Conservation (phyloP, 129 eudicot species). For the Pulicaria dysenterica region DNA sequence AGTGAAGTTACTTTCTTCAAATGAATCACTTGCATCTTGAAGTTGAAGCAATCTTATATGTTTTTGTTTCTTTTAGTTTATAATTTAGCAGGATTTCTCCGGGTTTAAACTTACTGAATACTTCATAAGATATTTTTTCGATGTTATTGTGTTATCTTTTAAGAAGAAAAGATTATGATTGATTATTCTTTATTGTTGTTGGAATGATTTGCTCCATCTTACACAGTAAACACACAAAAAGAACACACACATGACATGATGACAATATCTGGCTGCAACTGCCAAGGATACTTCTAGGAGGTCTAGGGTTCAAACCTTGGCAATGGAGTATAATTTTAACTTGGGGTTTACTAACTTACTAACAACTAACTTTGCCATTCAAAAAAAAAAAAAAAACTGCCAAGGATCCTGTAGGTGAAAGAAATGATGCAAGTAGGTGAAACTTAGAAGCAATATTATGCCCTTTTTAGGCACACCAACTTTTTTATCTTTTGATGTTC, state of each 20-base stretch:
- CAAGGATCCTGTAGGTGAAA: neutral
- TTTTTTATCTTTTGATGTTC: conserved; percentile 8
- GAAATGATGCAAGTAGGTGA: conserved; percentile 4
- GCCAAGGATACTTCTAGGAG: no score
- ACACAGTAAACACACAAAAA: neutral
- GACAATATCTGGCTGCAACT: neutral
- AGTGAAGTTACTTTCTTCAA: conserved; percentile 56
- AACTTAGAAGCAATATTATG: conserved; percentile 27
- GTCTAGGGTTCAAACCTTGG: no score
- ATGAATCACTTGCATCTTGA: conserved; percentile 54
- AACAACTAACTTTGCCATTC: no score
- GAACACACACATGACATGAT: neutral
- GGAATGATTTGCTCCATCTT: neutral
- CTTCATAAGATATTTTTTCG: neutral
- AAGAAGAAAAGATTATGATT: neutral
- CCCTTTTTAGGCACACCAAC: conserved; percentile 32
- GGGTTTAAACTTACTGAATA: neutral
- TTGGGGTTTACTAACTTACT: no score
- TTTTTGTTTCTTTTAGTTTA: conserved; percentile 7
- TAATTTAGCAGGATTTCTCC: conserved; percentile 11
- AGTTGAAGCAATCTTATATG: conserved; percentile 26
- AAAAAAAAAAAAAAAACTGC: no score
- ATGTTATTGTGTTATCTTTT: neutral
- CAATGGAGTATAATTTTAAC: no score
- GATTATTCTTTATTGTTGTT: neutral